Percentiles rank a stretch among this genome's conserved stretches.
Evolutionary conservation across 2,329 filamentous ascomycete species (phyloP).

Genomic region (Apiospora arundinis): DNA sequence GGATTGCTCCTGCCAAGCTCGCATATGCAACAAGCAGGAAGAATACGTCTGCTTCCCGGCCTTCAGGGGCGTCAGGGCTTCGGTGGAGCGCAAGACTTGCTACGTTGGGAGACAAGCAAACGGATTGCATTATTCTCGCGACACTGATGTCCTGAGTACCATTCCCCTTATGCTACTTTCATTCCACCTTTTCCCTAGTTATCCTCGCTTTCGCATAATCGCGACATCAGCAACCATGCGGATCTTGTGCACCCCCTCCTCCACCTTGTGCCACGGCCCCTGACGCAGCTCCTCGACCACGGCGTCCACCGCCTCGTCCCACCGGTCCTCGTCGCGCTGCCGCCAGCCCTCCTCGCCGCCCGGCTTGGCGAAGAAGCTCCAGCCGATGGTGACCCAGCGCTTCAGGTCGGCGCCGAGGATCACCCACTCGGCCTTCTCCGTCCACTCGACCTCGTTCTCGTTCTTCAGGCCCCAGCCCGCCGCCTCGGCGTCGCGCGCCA

Average conservation of each 20-base stretch:
- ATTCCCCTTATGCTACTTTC: slow-evolving; percentile 22
- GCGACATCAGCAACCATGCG: slow-evolving; percentile 23
- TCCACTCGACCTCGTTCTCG: slow-evolving; percentile 15
- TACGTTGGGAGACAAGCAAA: too few relatives aligned
- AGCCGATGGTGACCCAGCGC: slow-evolving; percentile 27
- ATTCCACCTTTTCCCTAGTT: slow-evolving; percentile 10
- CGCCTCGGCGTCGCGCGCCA: not conserved
- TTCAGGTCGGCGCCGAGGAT: slow-evolving; percentile 21
- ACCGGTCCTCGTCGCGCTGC: slow-evolving; percentile 25
- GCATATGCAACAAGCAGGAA: too few relatives aligned
- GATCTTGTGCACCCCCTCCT: slow-evolving; percentile 24
- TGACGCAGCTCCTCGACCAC: slow-evolving; percentile 15
- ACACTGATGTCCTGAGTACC: not conserved
- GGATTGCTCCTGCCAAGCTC: too few relatives aligned
- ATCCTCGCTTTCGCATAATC: slow-evolving; percentile 17
- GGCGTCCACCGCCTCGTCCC: slow-evolving; percentile 23
- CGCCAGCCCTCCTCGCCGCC: slow-evolving; percentile 23
- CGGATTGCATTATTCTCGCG: too few relatives aligned
- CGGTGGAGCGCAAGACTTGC: too few relatives aligned
- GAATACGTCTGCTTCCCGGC: too few relatives aligned
- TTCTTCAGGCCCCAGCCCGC: not conserved
- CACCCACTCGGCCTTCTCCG: slow-evolving; percentile 25
- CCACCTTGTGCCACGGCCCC: slow-evolving; percentile 14
- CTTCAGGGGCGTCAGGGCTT: too few relatives aligned
- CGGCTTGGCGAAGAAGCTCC: slow-evolving; percentile 25